phyloP scores from a whole-genome alignment of 164 flowering plant genomes.

The Sextonia rubra region DNA sequence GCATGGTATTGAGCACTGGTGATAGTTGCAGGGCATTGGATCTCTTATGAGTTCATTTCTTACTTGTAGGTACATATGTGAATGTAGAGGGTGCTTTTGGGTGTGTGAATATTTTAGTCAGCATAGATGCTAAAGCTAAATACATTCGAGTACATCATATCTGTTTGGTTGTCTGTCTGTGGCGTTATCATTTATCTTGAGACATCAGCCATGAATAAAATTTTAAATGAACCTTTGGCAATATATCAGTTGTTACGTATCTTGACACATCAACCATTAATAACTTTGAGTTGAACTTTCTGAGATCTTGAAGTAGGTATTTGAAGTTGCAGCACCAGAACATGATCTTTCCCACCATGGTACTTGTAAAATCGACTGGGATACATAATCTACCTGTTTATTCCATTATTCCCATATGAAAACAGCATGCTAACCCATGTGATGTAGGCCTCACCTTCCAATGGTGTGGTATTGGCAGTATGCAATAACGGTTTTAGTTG shows the following conservation, averaged over 20 bases:
- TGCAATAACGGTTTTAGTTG: neutral
- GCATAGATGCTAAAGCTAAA: slow-evolving; percentile 44
- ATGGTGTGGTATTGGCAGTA: neutral
- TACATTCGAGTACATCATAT: slow-evolving; percentile 25
- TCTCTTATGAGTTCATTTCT: slow-evolving; percentile 31
- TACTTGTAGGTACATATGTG: slow-evolving; percentile 38
- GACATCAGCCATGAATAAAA: neutral
- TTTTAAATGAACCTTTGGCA: slow-evolving; percentile 8
- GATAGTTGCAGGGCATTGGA: slow-evolving; percentile 22
- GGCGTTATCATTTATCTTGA: neutral
- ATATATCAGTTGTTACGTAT: neutral
- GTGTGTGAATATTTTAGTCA: slow-evolving; percentile 65
- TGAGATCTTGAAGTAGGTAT: neutral
- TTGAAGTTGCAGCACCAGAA: neutral
- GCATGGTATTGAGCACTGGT: slow-evolving; percentile 20
- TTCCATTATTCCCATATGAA: neutral
- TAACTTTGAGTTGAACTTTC: slow-evolving; percentile 6
- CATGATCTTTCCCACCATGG: neutral
- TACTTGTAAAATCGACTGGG: neutral
- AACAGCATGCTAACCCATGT: neutral
- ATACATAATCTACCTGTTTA: neutral
- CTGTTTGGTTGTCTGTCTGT: neutral
- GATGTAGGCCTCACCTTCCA: neutral
- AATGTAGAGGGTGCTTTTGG: slow-evolving; percentile 44
- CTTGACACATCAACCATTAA: neutral